Base-by-base conservation (phyloP, 2,329 filamentous ascomycete species). In the Aspergillus aculeatus region DNA sequence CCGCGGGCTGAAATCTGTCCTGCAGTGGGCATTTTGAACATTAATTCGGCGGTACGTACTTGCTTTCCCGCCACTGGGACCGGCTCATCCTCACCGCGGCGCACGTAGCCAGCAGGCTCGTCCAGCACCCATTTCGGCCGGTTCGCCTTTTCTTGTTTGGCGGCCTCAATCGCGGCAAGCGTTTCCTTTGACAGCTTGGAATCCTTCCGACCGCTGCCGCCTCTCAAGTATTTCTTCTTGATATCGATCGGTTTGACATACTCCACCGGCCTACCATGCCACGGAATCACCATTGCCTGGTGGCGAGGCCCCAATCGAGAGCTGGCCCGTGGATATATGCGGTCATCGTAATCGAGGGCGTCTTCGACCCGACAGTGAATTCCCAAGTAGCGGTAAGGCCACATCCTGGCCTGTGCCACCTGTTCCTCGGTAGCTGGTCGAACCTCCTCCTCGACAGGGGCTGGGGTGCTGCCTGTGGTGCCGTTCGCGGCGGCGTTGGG, bases 291-390 rank as follows among this genome's bases (percentile, higher is more conserved):
- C 66, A 87, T 89, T 4, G 95, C 94, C 79, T 99, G 95, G 75
- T 98, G 92, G 57, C 92, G 87, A 10, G 92, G 91, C 7, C 95
- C 95, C 41, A 98, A 82, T 41, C 95, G 89, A 57, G 95, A 98
- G 72, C 93, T 96, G 16, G 95, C 94, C 65, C 95, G 89, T 9
- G 95, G 95, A 72, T 98, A 98, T 65, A 99, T 98, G 64, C 95
- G 89, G 75, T 99, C 95, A 71, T 99, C 95, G 72, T 96, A 96
- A 74, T 99, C 95, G 31, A 99, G 81, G 0, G 92, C 95, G 78
- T 99, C 95, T 75, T 98, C 93, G 1, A 95, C 90, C 66, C 92
- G 90, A 77, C 93, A 97, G 77, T 99, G 95, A 66, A 96, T 92
- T 41, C 95, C 95, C 6, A 99, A 80, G 75, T 99, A 99, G 62